Conservation (phyloP, 306 rosid genomes). For the Acacia acuminata region DNA sequence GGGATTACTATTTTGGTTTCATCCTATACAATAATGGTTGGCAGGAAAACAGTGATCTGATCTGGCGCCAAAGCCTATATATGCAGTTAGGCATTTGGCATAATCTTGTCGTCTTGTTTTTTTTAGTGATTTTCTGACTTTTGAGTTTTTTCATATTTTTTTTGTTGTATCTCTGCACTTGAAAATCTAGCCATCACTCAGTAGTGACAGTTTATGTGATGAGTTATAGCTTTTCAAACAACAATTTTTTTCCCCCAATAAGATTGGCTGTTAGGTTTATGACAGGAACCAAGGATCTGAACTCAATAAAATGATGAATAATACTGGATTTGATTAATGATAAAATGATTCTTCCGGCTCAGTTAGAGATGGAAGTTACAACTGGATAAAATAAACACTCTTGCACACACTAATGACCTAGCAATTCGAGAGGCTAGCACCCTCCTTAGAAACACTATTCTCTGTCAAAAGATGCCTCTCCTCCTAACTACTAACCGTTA, state of each 20-base stretch:
- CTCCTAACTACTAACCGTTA: too few species aligned
- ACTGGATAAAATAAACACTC: too few species aligned
- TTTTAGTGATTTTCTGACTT: background rate
- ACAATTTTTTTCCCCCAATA: background rate
- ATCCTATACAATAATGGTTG: background rate
- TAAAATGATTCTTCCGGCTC: too few species aligned
- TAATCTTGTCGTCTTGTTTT: background rate
- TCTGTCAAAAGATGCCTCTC: too few species aligned
- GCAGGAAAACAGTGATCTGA: background rate
- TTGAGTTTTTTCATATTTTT: constrained; percentile 6
- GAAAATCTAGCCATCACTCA: background rate
- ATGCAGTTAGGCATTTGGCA: background rate
- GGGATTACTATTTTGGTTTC: constrained; percentile 5
- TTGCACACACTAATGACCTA: too few species aligned
- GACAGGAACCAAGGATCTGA: too few species aligned
- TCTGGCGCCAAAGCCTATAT: background rate
- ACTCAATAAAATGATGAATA: too few species aligned
- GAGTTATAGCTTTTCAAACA: background rate
- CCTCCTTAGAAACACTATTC: too few species aligned
- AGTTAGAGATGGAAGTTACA: too few species aligned
- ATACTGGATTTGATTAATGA: too few species aligned
- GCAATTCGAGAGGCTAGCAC: too few species aligned
- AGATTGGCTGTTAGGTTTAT: background rate
- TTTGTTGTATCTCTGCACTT: background rate
- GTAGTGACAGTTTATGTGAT: background rate